A percentile compares a stretch with the other conserved stretches of the same genome.
phyloP scores from a whole-genome alignment of 106 monocot genomes.

The Dendrobium chrysotoxum region DNA sequence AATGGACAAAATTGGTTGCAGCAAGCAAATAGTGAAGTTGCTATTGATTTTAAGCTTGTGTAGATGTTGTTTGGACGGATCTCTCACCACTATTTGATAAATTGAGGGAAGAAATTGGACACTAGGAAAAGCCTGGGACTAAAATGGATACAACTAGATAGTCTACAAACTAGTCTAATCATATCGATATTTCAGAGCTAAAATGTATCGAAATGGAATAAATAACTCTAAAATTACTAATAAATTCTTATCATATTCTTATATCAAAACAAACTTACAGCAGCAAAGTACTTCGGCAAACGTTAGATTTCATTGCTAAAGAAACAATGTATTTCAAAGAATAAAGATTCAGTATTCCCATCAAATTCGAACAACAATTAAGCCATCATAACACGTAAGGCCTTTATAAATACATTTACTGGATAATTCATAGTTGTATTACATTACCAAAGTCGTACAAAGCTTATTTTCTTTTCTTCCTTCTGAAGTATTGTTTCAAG shows the following conservation, averaged over 20 bases:
- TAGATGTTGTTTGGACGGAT: background rate
- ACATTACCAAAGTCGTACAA: background rate
- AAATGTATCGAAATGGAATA: background rate
- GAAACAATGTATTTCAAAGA: background rate
- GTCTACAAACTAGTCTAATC: too few species aligned
- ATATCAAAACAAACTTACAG: background rate
- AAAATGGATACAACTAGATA: too few species aligned
- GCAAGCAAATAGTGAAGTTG: background rate
- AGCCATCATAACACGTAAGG: background rate
- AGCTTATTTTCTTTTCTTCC: background rate
- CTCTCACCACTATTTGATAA: background rate
- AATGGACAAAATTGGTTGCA: background rate
- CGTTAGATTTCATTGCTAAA: background rate
- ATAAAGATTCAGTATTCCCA: background rate
- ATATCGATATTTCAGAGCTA: background rate
- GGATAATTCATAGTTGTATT: background rate
- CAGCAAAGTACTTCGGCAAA: background rate
- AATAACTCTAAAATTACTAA: background rate
- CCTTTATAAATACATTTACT: background rate
- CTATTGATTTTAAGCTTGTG: background rate
- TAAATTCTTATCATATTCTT: background rate
- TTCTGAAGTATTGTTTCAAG: background rate
- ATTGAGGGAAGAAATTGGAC: background rate
- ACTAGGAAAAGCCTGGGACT: too few species aligned
- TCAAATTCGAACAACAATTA: background rate